These are phyloP conservation scores for Wolfiporia cocos DNA, from an alignment of 1,284 basidiomycete species.

Conservation along the genomic window DNA sequence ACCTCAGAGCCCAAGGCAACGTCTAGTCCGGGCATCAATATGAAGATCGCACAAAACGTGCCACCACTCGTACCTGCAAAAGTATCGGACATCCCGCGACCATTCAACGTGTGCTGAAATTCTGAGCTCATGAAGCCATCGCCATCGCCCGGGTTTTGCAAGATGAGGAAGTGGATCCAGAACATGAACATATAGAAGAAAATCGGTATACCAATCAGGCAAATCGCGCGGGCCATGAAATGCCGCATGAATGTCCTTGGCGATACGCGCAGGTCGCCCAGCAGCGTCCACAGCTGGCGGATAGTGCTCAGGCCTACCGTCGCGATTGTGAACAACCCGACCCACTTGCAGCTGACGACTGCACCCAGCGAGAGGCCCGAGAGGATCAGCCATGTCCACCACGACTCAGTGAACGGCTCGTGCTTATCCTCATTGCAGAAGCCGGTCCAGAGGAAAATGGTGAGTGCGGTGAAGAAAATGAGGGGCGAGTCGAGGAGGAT, in stretches of 20 bases:
- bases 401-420: slow-evolving; percentile 73
- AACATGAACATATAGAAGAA: slow-evolving; percentile 96
- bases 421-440: slow-evolving; percentile 90
- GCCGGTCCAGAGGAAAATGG: slow-evolving; percentile 81
- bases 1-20: slow-evolving; percentile 84
- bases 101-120: slow-evolving; percentile 95
- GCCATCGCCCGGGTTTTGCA: slow-evolving; percentile 89
- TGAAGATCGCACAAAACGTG: slow-evolving; percentile 4
- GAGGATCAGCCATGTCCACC: slow-evolving; percentile 94
- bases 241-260: slow-evolving; percentile 76
- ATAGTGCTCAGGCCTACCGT: slow-evolving; percentile 87
- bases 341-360: slow-evolving; percentile 96
- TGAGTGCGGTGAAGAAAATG: slow-evolving; percentile 95
- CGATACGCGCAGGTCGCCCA: slow-evolving; percentile 83
- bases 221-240: slow-evolving; percentile 84
- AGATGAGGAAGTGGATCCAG: slow-evolving; percentile 87
- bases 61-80: slow-evolving; percentile 55
- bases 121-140: slow-evolving; percentile 99
- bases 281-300: slow-evolving; percentile 83
- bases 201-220: slow-evolving; percentile 81
- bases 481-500: slow-evolving; percentile 97
- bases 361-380: slow-evolving; percentile 89
- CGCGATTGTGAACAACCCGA: slow-evolving; percentile 98
- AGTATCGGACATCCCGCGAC: slow-evolving; percentile 89
- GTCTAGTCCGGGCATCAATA: slow-evolving; percentile 40